phyloP scores from a whole-genome alignment of 371 early-diverging fungal genomes.

The Mucor lusitanicus region DNA sequence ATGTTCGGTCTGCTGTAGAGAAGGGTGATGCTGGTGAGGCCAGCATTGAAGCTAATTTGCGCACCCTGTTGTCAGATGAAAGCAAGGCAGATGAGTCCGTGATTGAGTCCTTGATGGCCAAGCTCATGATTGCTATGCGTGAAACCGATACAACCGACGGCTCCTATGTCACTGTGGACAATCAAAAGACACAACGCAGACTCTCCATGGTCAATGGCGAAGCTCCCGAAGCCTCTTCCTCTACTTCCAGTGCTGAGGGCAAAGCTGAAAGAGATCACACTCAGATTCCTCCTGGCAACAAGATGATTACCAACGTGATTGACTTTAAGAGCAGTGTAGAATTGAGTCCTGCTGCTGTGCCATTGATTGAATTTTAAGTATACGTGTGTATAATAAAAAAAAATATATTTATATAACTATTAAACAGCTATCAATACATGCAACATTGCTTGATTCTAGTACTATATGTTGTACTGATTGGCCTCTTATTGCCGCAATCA shows the following conservation, averaged over 20 bases:
- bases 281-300: slow-evolving; percentile 39
- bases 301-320: slow-evolving; percentile 42
- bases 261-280: slow-evolving; percentile 23
- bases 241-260: background rate
- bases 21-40: slow-evolving; percentile 46
- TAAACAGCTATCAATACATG: no score
- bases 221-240: slow-evolving; percentile 10
- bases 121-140: slow-evolving; percentile 44
- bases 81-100: slow-evolving; percentile 46
- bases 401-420: no score
- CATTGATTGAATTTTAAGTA: slow-evolving; percentile 33
- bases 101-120: slow-evolving; percentile 45
- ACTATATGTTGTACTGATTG: no score
- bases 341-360: slow-evolving; percentile 51
- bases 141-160: slow-evolving; percentile 35
- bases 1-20: slow-evolving; percentile 47
- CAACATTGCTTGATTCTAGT: background rate
- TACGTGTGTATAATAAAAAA: no score
- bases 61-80: slow-evolving; percentile 45
- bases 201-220: slow-evolving; percentile 29
- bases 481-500: no score
- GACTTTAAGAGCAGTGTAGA: slow-evolving; percentile 57
- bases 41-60: slow-evolving; percentile 40
- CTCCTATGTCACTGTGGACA: slow-evolving; percentile 46
- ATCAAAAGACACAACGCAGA: slow-evolving; percentile 46